These are phyloP conservation scores for Umbelopsis sp. DNA, from an alignment of 371 early-diverging fungal genomes.

Conservation along the genomic window DNA sequence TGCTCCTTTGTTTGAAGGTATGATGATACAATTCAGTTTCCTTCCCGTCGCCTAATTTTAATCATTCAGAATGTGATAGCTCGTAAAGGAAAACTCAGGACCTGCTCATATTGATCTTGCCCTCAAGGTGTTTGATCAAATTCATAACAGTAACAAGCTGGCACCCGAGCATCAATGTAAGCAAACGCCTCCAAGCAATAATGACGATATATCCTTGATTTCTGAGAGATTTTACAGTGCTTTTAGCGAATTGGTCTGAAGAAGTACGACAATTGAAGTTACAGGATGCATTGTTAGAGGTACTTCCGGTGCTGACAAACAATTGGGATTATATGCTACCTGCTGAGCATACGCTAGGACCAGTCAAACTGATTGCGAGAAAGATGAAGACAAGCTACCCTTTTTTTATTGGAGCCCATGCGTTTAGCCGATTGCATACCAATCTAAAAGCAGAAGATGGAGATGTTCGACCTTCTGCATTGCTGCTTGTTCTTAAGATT, in stretches of 20 bases:
- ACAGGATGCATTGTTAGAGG: background rate
- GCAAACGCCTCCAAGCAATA: background rate
- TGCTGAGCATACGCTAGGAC: background rate
- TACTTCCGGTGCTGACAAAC: too few species aligned
- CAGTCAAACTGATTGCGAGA: background rate
- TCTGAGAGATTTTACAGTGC: background rate
- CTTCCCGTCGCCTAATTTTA: background rate
- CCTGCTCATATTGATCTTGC: background rate
- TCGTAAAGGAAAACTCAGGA: background rate
- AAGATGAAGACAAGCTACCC: background rate
- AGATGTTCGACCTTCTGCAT: background rate
- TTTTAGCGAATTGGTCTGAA: background rate
- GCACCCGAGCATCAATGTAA: background rate
- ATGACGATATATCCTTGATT: too few species aligned
- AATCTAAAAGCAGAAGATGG: background rate
- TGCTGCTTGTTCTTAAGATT: background rate
- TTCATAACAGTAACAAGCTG: background rate
- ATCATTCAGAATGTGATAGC: background rate
- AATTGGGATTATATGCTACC: background rate
- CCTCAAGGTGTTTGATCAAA: background rate
- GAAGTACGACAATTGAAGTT: background rate
- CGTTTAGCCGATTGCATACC: conserved; percentile 1
- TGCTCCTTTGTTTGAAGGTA: background rate
- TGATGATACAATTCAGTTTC: background rate
- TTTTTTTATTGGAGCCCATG: conserved; percentile 5